Evolutionary conservation across 768 basidiomycete genomes (phyloP), one percentile per base, ranked within the genome.

Genomic region (Gelatoporia subvermispora): DNA sequence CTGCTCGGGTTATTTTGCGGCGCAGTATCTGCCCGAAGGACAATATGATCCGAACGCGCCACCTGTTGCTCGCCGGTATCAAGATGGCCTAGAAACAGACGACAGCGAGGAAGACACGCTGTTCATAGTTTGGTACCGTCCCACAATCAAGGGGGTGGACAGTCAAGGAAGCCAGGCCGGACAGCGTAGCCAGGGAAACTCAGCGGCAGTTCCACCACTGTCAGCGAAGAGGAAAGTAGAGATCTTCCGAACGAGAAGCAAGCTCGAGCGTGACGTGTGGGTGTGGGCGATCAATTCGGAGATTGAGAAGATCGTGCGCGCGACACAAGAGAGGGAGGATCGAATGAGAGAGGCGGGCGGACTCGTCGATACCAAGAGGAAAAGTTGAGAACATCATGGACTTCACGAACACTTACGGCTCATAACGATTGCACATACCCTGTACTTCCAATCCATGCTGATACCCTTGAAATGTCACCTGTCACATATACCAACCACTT

Each of bases 191-290:
- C 43, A 45, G 43, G 42, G 28, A 13, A 37, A 53, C 59, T 21
- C 35, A 21, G 60, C 67, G 34, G 58, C 67, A 23, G 55, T 82
- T 28, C 89, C 78, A 25, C 61, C 68, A 21, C 67, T 84, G 46
- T 81, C 74, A 39, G 73, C 71, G 50, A 82, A 81, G 57, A 69
- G 79, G 51, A 83, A 84, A 62, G 56, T 82, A 47, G 57, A 77
- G 15, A 75, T 93, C 1, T 85, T 87, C 56, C 77, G 82, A 52
- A 82, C 86, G 44, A 74, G 93, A 61, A 92, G 82, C 60, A 82
- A 84, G 68, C 71, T 97, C 34, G 95, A 98, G 66, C 73, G 94
- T 23, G 93, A 98, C 65, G 76, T 85, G 23, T 97, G 94, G 94
- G 92, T 92, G 57, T 96, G 89, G 87, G 91, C 90, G 1, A 68